Evolutionary conservation across 441 rosid species (phyloP), one percentile per base, ranked within the genome.

Genomic region (Adansonia gregorii): DNA sequence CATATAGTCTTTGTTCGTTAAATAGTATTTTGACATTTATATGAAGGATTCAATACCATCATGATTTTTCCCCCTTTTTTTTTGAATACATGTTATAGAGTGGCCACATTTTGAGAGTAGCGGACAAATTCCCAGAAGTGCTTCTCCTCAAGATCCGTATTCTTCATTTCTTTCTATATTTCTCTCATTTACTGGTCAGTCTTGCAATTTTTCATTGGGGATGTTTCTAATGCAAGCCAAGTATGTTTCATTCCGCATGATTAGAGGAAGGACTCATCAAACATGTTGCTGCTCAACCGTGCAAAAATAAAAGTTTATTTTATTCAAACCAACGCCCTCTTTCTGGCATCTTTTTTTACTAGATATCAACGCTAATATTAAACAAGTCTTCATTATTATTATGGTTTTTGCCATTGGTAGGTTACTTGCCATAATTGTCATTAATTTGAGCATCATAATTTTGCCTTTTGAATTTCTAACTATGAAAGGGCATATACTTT

Each of bases 141-240:
- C 75, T 56, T 8, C 52, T 55, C 35, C 61, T 19, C 45, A 49
- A 17, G 59, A 49, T 20, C n/a, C 22, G 67, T 41, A n/a, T 45
- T 59, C 4, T 60, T 59, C 59, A 6, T 22, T 58, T 35, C 41
- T 31, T 69, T 58, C 12, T 15, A 7, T 49, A 17, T 48, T 60
- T 11, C 4, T 54, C 59, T 54, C 20, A 5, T n/a, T 51, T 14
- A 12, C 56, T 51, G n/a, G 20, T 45, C 72, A 45, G 64, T 66
- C 1, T 58, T 52, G 1, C 22, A 10, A 15, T 15, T 54, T n/a
- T 19, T 12, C 2, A 2, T 10, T 66, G 39, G 41, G 64, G 63
- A 54, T 67, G 35, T 48, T 74, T 72, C 64, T 22, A 49, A 41
- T 68, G 58, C 55, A 48, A 68, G 31, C 58, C 43, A 31, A 35